Evolutionary conservation across 805 yeast genomes (phyloP).

Genomic region (Metschnikowia lunata): DNA sequence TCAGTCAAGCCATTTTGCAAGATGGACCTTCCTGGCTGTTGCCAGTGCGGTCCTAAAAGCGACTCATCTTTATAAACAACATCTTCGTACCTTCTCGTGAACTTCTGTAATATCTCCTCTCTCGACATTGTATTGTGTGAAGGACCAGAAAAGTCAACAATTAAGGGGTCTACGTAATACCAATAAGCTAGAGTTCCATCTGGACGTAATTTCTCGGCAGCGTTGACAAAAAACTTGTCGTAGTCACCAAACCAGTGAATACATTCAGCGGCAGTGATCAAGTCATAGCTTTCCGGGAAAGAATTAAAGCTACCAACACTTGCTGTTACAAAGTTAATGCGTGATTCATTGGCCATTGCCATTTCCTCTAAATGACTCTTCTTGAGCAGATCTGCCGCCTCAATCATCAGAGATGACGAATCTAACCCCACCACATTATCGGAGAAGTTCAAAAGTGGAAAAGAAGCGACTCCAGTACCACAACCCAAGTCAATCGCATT

Average conservation of each 20-base stretch:
- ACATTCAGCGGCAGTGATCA: constrained; percentile 19
- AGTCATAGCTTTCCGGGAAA: constrained; percentile 13
- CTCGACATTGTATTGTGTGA: constrained; percentile 12
- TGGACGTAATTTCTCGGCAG: constrained; percentile 12
- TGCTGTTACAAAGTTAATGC: constrained; percentile 30
- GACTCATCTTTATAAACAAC: constrained; percentile 40
- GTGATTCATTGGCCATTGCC: constrained; percentile 21
- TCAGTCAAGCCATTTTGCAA: constrained; percentile 44
- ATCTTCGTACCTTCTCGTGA: constrained; percentile 29
- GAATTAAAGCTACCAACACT: constrained; percentile 31
- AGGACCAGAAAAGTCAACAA: constrained; percentile 24
- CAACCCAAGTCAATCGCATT: constrained; percentile 44
- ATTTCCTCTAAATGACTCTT: constrained; percentile 21
- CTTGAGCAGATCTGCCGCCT: constrained; percentile 34
- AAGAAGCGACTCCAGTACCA: constrained; percentile 51
- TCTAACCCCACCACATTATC: constrained; percentile 44
- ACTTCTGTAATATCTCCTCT: constrained; percentile 17
- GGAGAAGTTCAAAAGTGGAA: constrained; percentile 39
- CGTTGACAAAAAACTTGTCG: constrained; percentile 12
- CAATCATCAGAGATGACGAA: constrained; percentile 44
- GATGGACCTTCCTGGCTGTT: constrained; percentile 69
- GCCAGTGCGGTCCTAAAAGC: constrained; percentile 71
- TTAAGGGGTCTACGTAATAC: constrained; percentile 27
- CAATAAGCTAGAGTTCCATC: constrained; percentile 19
- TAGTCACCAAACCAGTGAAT: constrained; percentile 21